Base-by-base conservation (phyloP, 148 eudicot species). In the Selenicereus undatus region DNA sequence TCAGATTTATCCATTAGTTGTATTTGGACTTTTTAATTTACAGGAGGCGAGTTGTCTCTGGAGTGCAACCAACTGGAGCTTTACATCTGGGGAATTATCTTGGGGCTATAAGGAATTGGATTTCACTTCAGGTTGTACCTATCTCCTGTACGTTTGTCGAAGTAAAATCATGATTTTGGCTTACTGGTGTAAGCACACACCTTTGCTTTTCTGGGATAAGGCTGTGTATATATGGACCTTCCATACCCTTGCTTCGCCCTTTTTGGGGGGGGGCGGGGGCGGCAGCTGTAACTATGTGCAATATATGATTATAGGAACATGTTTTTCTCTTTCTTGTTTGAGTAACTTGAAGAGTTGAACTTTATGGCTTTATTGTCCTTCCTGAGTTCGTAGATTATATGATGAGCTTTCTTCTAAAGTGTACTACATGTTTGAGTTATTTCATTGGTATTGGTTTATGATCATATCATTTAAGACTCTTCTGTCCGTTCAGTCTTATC, bases 21-120 rank as follows among this genome's bases (percentile, higher is more conserved):
- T 58, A 29, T 50, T 52, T 64, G 27, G 43, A 62, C 54, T 62
- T 72, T 50, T 24, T 73, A 22, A 71, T 45, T 58, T 78, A 52
- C 85, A 95, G 99, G 93, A 95, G 93, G 86, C 89, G 99, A 78
- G 90, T 95, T 77, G 99, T 95, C 52, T 95, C 99, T 60, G 99
- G 99, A 78, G 99, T 95, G 75, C 99, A 95, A 85, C 97, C 98
- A 50, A 95, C 99, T 18, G 99, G 97, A 73, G 83, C 94, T 79
- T 85, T 95, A 81, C 99, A 95, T 91, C 90, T 95, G 13, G 99
- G 99, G 52, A 95, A 95, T 81, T 95, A 95, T 86, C 94, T 95
- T 24, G 99, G 97, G 30, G 99, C 99, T 78, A 93, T 95, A 75
- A 93, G 91, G 74, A 93, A 95, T 85, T 95, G 99, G 99, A 78